phyloP scores from a whole-genome alignment of 2,329 filamentous ascomycete genomes.

The Balansia obtecta region DNA sequence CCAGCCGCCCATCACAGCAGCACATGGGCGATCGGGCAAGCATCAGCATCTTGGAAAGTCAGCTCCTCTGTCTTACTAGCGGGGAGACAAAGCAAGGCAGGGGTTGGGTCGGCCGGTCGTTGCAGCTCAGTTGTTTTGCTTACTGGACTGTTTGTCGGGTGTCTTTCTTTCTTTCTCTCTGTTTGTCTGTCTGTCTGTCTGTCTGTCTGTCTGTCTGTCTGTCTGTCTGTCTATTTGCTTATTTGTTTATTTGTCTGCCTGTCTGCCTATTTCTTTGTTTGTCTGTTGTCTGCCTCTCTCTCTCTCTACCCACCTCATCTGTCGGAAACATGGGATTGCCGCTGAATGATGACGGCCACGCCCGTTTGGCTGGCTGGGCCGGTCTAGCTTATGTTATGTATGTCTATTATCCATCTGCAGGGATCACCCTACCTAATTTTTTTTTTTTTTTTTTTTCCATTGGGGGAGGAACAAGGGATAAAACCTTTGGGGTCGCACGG shows the following conservation, averaged over 20 bases:
- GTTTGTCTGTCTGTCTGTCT: neutral
- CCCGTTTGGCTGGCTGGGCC: too few species aligned
- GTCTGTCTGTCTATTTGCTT: neutral
- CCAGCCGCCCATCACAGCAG: neutral
- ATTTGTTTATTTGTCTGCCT: too few species aligned
- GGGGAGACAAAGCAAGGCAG: neutral
- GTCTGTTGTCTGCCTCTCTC: neutral
- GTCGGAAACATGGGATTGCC: neutral
- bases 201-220: neutral
- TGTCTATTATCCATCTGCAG: too few species aligned
- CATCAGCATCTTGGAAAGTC: slow-evolving; percentile 2
- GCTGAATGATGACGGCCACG: neutral
- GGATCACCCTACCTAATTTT: too few species aligned
- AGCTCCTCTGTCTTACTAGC: slow-evolving; percentile 6
- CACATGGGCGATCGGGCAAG: slow-evolving; percentile 1
- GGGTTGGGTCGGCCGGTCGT: too few species aligned
- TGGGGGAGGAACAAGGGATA: too few species aligned
- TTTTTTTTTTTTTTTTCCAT: too few species aligned
- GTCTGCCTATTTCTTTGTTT: neutral
- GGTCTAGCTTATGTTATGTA: too few species aligned
- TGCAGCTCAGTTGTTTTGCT: too few species aligned
- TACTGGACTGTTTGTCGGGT: neutral
- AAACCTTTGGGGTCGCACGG: too few species aligned
- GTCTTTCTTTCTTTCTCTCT: neutral
- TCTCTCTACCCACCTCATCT: too few species aligned